Evolutionary conservation across 2,329 filamentous ascomycete genomes (phyloP), one percentile per base, ranked within the genome.

Genomic region (Bipolaris sorokiniana): DNA sequence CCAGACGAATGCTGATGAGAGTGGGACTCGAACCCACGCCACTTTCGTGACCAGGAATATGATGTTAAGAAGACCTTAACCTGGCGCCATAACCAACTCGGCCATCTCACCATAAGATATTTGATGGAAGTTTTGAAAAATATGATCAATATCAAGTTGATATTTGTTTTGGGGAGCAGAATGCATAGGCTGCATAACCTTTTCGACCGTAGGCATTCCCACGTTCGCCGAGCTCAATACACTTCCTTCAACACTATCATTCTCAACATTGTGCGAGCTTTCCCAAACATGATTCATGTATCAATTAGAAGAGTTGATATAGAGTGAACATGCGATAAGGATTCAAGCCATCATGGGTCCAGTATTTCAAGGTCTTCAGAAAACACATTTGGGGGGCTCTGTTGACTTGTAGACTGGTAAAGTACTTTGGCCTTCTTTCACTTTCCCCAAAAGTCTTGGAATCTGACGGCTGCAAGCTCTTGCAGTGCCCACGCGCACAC

Each of bases 41-140:
- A 73, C 68, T 75, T 75, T 74, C 72, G 70, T 73, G 71, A 75
- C 72, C 71, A 75, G 72, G 72, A 75, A 71, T 62, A 59, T 65
- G 47, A 42, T 70, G 64, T 62, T 72, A 72, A 73, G 69, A 59
- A 22, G 54, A 72, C 70, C 69, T 73, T 73, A 72, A 73, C 70
- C 69, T 72, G 69, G 69, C 70, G 69, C 70, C 70, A 71, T 73
- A 73, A 73, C 70, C 70, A 72, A 67, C 66, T 72, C 67, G 69
- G 69, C 69, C 69, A 72, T 69, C 68, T 71, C 67, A 70, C 68
- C 69, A 22, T 52, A 36, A 11, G 1, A 10, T 38, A 41, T 37
- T 37, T 37, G 34, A 48, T 46, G 34, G 36, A 48, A 3, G 15
- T 20, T 11, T 15, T 3, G 16, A 5, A 18, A 18, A 10, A 28